phyloP scores from a whole-genome alignment of 1,139 yeast species.

The Torulaspora globosa region DNA sequence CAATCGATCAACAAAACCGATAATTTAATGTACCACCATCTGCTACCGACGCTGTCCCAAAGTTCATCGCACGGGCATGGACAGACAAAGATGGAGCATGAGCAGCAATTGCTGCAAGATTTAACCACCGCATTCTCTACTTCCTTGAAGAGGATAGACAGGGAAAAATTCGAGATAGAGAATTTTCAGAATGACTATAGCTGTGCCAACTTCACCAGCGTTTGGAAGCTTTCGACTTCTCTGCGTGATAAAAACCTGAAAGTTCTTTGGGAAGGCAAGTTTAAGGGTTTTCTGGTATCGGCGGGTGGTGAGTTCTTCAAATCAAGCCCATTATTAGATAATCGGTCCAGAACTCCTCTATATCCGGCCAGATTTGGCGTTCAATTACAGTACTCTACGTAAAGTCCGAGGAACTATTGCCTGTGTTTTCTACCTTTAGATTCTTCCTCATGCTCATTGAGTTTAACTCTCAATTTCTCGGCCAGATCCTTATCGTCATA shows the following conservation, averaged over 20 bases:
- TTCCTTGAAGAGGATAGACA: slow-evolving; percentile 30
- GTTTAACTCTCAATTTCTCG: slow-evolving; percentile 38
- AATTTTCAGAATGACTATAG: slow-evolving; percentile 53
- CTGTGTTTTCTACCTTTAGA: slow-evolving; percentile 39
- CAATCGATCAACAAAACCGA: slow-evolving; percentile 30
- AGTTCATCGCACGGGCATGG: slow-evolving; percentile 1
- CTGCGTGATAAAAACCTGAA: slow-evolving; percentile 58
- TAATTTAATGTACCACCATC: slow-evolving; percentile 33
- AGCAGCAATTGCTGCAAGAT: slow-evolving; percentile 28
- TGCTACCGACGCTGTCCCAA: slow-evolving; percentile 6
- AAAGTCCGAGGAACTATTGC: slow-evolving; percentile 21
- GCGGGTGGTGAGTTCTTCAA: slow-evolving; percentile 55
- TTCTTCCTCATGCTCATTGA: slow-evolving; percentile 40
- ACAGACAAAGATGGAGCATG: slow-evolving; percentile 30
- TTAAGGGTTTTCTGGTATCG: slow-evolving; percentile 72
- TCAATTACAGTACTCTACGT: slow-evolving; percentile 33
- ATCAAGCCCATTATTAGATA: slow-evolving; percentile 1
- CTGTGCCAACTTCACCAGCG: slow-evolving; percentile 60
- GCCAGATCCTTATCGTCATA: slow-evolving; percentile 56
- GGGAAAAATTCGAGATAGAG: slow-evolving; percentile 45
- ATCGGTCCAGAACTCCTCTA: slow-evolving; percentile 8
- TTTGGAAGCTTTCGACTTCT: slow-evolving; percentile 71
- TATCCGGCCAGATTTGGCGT: slow-evolving; percentile 32
- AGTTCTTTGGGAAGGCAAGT: slow-evolving; percentile 83
- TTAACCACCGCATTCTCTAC: slow-evolving; percentile 35